Base-by-base conservation (phyloP, 805 yeast species). In the Ogataea philodendri region DNA sequence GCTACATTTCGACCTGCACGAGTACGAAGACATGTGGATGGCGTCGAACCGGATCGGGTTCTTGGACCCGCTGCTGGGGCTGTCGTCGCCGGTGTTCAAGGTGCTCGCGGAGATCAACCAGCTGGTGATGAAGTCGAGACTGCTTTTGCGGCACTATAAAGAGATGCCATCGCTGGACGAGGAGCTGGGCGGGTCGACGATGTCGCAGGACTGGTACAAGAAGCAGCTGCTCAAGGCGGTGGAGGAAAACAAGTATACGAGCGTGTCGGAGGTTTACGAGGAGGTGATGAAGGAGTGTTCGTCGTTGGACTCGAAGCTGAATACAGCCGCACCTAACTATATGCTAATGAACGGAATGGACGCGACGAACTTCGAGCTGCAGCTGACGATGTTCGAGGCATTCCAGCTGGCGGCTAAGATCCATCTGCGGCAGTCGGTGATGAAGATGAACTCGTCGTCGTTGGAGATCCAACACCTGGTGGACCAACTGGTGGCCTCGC, bases 31-130 rank as follows among this genome's bases (percentile, higher is more conserved):
- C 15, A 66, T 79, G 40, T 68, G 81, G 57, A 46, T 30, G 37
- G 48, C 48, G 23, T 55, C 61, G 9, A 52, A 52, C 28, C 67
- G 67, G 27, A 52, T 63, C 37, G 72, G 78, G 7, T 57, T 55
- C 27, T 62, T 82, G 30, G 85, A 82, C 58, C 84, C 94, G 1
- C 63, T 84, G 31, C 74, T 81, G 37, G 93, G 93, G 4, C 70
- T 84, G 9, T 80, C 84, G 15, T 78, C 83, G 44, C 79, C 80
- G 2, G 57, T 85, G n/a, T 80, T 76, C 55, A 68, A 73, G 28
- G 59, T 78, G 11, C 67, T 84, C 41, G 90, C 88, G 5, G 82
- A 80, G 42, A 79, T 84, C 24, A 76, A 78, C 24, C 71, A 73
- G 18, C 59, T 84, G 40, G 76, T 80, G 6, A 71, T 70, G 43